A percentile compares a stretch with the other conserved stretches of the same genome.
Conservation (phyloP, 2,329 filamentous ascomycete species). For the Emmonsiellopsis sp. region DNA sequence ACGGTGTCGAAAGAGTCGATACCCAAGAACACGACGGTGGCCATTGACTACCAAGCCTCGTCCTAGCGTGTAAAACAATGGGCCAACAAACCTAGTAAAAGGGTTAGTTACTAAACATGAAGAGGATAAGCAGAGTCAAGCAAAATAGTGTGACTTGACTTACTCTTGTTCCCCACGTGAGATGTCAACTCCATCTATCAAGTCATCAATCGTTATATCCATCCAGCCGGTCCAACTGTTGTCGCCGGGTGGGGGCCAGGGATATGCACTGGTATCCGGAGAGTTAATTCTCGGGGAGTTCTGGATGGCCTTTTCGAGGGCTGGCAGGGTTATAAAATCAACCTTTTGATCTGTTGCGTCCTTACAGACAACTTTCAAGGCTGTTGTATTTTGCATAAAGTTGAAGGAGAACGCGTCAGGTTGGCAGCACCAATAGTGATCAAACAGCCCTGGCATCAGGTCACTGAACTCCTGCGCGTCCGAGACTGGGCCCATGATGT, state of each 20-base stretch:
- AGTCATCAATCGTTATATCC: slow-evolving; percentile 1
- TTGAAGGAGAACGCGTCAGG: slow-evolving; percentile 1
- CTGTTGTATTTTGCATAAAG: slow-evolving; percentile 5
- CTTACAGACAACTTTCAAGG: slow-evolving; percentile 7
- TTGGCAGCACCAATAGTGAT: background rate
- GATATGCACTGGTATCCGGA: background rate
- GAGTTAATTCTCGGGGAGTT: slow-evolving; percentile 2
- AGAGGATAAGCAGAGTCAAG: background rate
- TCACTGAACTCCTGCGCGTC: slow-evolving; percentile 4
- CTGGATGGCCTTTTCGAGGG: slow-evolving; percentile 1
- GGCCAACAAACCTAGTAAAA: background rate
- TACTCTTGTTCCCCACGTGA: background rate
- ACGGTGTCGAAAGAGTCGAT: background rate
- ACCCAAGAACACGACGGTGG: background rate
- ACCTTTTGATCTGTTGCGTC: slow-evolving; percentile 3
- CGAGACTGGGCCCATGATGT: slow-evolving; percentile 3
- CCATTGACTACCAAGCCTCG: background rate
- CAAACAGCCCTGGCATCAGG: slow-evolving; percentile 1
- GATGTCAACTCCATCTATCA: background rate
- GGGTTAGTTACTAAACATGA: background rate
- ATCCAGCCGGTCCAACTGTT: slow-evolving; percentile 5
- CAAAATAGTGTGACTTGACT: background rate
- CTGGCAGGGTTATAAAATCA: slow-evolving; percentile 1
- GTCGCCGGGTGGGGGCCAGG: background rate
- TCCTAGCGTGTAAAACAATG: background rate